Percentiles rank a stretch among this genome's conserved stretches.
These are phyloP conservation scores for Solanum aculeatissimum DNA, from an alignment of 305 asterid species.

Conservation along the genomic window DNA sequence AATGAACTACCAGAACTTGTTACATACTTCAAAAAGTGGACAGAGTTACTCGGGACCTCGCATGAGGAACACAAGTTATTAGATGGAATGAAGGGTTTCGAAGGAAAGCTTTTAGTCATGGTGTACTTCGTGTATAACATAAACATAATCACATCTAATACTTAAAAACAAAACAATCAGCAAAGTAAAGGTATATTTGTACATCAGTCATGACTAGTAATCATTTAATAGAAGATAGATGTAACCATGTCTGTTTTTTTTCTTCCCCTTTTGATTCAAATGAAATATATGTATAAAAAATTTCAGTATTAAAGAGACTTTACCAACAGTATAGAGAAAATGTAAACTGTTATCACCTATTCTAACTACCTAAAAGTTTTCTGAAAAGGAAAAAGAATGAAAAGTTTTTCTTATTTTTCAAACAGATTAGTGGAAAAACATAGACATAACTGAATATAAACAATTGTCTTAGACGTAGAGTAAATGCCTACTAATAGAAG, in stretches of 20 bases:
- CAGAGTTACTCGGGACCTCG: not conserved
- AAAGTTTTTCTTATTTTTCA: no score
- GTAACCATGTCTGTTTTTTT: not conserved
- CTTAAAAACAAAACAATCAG: not conserved
- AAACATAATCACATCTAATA: not conserved
- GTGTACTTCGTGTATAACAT: not conserved
- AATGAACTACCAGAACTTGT: not conserved
- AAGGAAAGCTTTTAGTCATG: not conserved
- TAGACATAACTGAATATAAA: not conserved
- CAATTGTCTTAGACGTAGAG: not conserved
- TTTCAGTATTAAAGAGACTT: not conserved
- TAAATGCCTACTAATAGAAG: not conserved
- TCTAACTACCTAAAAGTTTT: not conserved
- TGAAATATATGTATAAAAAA: not conserved
- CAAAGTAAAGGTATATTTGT: not conserved
- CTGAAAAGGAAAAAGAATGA: not conserved
- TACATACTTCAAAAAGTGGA: not conserved
- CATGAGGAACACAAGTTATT: not conserved
- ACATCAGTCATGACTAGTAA: not conserved
- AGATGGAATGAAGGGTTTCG: not conserved
- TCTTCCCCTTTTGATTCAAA: not conserved
- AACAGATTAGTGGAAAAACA: not conserved
- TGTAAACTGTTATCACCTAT: not conserved
- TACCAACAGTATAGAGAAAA: not conserved
- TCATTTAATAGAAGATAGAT: not conserved